These are phyloP conservation scores for Mycena sp. DNA, from an alignment of 1,284 basidiomycete species.

Conservation along the genomic window DNA sequence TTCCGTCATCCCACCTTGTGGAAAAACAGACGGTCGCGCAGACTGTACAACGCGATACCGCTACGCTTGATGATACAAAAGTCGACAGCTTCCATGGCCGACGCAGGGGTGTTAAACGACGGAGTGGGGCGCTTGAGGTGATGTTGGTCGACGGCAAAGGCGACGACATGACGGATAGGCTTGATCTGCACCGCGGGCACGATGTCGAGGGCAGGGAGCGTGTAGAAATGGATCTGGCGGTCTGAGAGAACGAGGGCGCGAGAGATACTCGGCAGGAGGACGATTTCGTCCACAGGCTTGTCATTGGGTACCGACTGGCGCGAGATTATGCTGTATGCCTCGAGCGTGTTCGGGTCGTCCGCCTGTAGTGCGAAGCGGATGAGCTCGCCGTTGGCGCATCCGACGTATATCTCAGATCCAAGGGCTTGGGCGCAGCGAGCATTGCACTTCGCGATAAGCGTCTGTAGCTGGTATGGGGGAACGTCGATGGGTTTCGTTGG, in stretches of 20 bases:
- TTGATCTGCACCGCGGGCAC: slow-evolving; percentile 73
- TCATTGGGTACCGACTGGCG: slow-evolving; percentile 69
- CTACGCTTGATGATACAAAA: slow-evolving; percentile 82
- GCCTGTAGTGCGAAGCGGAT: slow-evolving; percentile 72
- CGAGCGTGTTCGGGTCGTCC: slow-evolving; percentile 63
- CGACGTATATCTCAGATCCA: slow-evolving; percentile 80
- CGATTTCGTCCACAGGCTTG: slow-evolving; percentile 80
- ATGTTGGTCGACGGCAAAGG: slow-evolving; percentile 84
- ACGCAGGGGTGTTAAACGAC: slow-evolving; percentile 48
- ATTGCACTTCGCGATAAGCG: slow-evolving; percentile 38
- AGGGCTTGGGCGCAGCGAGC: slow-evolving; percentile 21
- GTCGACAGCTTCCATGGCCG: slow-evolving; percentile 67
- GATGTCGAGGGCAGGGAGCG: slow-evolving; percentile 80
- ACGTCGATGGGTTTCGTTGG: slow-evolving; percentile 46
- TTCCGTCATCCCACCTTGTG: slow-evolving; percentile 58
- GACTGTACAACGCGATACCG: slow-evolving; percentile 72
- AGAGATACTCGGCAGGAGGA: slow-evolving; percentile 78
- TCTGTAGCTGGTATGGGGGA: slow-evolving; percentile 52
- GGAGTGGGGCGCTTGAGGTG: slow-evolving; percentile 68
- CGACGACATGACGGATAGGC: slow-evolving; percentile 81
- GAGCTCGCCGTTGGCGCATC: slow-evolving; percentile 77
- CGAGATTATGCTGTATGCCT: slow-evolving; percentile 73
- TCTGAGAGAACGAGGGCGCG: slow-evolving; percentile 78
- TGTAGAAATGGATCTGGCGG: slow-evolving; percentile 82
- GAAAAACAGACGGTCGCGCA: slow-evolving; percentile 68